Conservation (phyloP, 108 stramenopile species). For the Parietichytrium sp. region DNA sequence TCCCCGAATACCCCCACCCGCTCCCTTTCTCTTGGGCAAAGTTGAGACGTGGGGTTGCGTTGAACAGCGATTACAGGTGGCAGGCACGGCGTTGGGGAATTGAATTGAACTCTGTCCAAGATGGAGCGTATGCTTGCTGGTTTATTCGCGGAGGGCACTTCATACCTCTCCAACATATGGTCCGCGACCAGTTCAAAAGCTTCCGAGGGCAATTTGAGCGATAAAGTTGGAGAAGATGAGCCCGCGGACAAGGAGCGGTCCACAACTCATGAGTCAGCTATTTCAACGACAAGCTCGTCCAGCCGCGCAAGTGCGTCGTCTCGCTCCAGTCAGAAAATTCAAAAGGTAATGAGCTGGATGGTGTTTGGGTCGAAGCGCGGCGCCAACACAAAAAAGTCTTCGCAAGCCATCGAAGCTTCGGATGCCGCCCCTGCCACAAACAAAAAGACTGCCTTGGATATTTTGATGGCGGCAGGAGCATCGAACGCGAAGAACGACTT, state of each 20-base stretch:
- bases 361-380: constrained; percentile 20
- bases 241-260: too few species aligned
- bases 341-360: constrained; percentile 37
- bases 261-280: background rate
- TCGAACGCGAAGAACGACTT: background rate
- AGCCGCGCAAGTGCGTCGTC: constrained; percentile 6
- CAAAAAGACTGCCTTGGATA: constrained; percentile 27
- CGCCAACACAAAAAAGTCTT: background rate
- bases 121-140: constrained; percentile 31
- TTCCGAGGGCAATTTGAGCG: constrained; percentile 22
- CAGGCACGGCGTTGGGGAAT: too few species aligned
- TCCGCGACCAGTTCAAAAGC: background rate
- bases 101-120: too few species aligned
- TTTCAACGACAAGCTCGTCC: background rate
- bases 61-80: too few species aligned
- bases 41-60: too few species aligned
- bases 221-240: too few species aligned
- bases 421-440: background rate
- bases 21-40: too few species aligned
- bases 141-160: constrained; percentile 33
- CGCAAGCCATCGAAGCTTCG: too few species aligned
- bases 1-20: too few species aligned
- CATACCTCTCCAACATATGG: constrained; percentile 21
- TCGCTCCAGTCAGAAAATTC: background rate
- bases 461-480: constrained; percentile 1